A percentile compares a stretch with the other conserved stretches of the same genome.
Evolutionary conservation across 805 yeast species (phyloP).

Genomic region (Candida vartiovaarae): DNA sequence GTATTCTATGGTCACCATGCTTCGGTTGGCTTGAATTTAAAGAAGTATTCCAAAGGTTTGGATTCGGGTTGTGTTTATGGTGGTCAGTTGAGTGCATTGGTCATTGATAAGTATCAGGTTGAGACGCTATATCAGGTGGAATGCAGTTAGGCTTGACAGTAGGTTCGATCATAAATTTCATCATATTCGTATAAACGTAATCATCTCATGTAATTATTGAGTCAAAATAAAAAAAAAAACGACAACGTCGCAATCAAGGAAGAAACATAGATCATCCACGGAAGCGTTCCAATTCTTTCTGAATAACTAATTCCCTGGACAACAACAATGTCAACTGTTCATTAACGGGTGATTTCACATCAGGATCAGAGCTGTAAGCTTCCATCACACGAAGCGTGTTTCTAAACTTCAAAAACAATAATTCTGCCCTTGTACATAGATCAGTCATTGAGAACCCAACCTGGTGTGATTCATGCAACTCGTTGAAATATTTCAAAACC

Average conservation of each 20-base stretch:
- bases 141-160: slow-evolving; percentile 1
- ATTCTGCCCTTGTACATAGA: slow-evolving; percentile 75
- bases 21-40: slow-evolving; percentile 58
- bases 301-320: slow-evolving; percentile 53
- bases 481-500: slow-evolving; percentile 88
- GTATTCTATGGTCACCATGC: slow-evolving; percentile 92
- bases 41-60: slow-evolving; percentile 66
- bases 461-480: slow-evolving; percentile 69
- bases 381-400: slow-evolving; percentile 78
- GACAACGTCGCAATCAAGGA: too few relatives aligned
- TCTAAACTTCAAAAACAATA: slow-evolving; percentile 71
- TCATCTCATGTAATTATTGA: too few relatives aligned
- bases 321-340: slow-evolving; percentile 55
- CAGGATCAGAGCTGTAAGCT: slow-evolving; percentile 4
- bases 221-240: too few relatives aligned
- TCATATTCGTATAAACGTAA: too few relatives aligned
- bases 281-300: slow-evolving; percentile 39
- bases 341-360: slow-evolving; percentile 26
- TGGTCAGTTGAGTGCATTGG: slow-evolving; percentile 54
- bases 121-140: slow-evolving; percentile 11
- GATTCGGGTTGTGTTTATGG: slow-evolving; percentile 84
- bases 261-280: background rate
- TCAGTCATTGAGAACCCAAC: slow-evolving; percentile 42
- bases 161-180: too few relatives aligned
- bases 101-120: slow-evolving; percentile 10